A percentile compares a stretch with the other conserved stretches of the same genome.
phyloP scores from a whole-genome alignment of 306 rosid species.

The Malus sieversii region DNA sequence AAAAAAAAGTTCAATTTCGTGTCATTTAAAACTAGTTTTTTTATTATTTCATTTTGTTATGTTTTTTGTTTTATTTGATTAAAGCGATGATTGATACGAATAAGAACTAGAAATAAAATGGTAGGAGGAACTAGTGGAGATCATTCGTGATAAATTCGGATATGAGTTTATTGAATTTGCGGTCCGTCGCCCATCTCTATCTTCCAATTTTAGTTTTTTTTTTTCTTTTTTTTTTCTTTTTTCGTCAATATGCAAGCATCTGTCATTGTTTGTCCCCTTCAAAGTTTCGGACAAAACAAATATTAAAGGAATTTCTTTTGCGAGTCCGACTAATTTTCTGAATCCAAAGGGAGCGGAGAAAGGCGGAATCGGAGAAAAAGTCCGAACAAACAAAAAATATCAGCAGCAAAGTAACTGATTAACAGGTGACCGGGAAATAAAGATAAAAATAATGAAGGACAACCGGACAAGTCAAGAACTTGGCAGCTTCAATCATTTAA shows the following conservation, averaged over 20 bases:
- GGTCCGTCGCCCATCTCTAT: neutral
- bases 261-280: neutral
- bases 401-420: neutral
- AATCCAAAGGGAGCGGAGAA: neutral
- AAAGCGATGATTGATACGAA: too few species aligned
- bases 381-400: neutral
- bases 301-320: neutral
- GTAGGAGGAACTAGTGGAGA: neutral
- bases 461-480: neutral
- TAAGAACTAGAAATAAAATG: too few species aligned
- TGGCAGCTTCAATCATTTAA: neutral
- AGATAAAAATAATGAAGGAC: neutral
- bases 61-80: too few species aligned
- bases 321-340: neutral
- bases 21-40: too few species aligned
- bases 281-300: neutral
- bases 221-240: too few species aligned
- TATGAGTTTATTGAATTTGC: neutral
- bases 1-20: too few species aligned
- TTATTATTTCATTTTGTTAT: too few species aligned
- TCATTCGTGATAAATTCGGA: neutral
- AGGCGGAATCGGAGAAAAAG: neutral
- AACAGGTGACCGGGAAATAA: neutral
- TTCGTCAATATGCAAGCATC: neutral
- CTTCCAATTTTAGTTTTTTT: neutral